phyloP scores from a whole-genome alignment of 441 rosid species.

The Mallotus japonicus region DNA sequence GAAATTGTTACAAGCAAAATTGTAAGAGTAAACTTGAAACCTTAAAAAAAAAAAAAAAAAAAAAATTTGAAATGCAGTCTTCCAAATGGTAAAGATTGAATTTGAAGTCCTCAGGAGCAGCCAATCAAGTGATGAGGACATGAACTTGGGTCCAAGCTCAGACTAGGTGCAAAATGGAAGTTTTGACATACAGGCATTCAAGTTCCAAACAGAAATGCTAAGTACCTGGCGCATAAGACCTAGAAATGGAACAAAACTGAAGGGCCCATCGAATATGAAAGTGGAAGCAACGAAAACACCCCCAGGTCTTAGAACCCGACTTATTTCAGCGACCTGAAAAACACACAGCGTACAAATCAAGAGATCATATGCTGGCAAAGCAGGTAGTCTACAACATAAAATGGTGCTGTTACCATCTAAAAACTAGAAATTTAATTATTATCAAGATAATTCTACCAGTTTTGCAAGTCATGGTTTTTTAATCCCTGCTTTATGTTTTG shows the following conservation, averaged over 20 bases:
- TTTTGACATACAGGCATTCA: neutral
- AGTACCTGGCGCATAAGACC: conserved; percentile 55
- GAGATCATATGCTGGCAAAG: neutral
- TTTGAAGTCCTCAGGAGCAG: neutral
- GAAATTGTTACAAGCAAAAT: neutral
- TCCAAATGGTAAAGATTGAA: neutral
- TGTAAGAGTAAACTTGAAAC: conserved; percentile 1
- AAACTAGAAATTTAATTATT: neutral
- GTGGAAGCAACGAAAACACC: conserved; percentile 85
- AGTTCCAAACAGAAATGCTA: neutral
- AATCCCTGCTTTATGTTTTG: neutral
- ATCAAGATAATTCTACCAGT: neutral
- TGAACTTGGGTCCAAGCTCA: too few relatives aligned
- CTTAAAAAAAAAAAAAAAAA: neutral
- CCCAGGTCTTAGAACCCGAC: conserved; percentile 79
- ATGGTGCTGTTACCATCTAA: neutral
- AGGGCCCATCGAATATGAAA: conserved; percentile 58
- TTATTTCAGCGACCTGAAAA: conserved; percentile 79
- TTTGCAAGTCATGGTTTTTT: neutral
- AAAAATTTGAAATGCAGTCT: neutral
- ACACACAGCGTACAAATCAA: conserved; percentile 17
- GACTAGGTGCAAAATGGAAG: neutral
- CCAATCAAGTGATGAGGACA: neutral
- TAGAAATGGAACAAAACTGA: conserved; percentile 42
- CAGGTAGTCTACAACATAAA: neutral